A percentile compares a stretch with the other conserved stretches of the same genome.
phyloP scores from a whole-genome alignment of 306 rosid genomes.

The Begonia masoniana region DNA sequence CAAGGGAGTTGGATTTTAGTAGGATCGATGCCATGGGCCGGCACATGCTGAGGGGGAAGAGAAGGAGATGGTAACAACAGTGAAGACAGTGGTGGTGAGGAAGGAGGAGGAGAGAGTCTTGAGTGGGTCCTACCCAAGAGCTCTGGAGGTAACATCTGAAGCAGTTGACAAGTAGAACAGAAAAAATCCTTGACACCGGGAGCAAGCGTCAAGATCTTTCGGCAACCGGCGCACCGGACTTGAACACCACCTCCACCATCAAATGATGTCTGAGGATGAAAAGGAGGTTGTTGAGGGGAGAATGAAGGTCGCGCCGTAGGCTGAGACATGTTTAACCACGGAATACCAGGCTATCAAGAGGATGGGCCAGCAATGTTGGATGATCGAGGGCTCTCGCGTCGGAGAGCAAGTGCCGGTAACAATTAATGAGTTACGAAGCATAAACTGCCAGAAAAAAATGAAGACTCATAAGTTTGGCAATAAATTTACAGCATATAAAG shows the following conservation, averaged over 20 bases:
- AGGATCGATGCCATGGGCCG: slow-evolving; percentile 89
- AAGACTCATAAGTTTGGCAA: slow-evolving; percentile 7
- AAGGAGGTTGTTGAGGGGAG: slow-evolving; percentile 17
- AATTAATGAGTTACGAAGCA: slow-evolving; percentile 29
- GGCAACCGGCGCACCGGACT: slow-evolving; percentile 95
- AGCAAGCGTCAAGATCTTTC: slow-evolving; percentile 56
- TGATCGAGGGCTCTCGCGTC: neutral
- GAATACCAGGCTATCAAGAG: neutral
- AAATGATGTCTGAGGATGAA: slow-evolving; percentile 9
- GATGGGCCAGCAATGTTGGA: neutral
- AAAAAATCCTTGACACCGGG: slow-evolving; percentile 71
- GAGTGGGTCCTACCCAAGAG: slow-evolving; percentile 53
- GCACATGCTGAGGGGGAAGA: slow-evolving; percentile 23
- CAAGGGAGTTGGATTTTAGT: slow-evolving; percentile 97
- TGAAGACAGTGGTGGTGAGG: slow-evolving; percentile 2
- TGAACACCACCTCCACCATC: slow-evolving; percentile 47
- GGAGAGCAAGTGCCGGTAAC: too few species aligned
- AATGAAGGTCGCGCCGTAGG: slow-evolving; percentile 36
- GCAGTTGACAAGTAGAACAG: slow-evolving; percentile 71
- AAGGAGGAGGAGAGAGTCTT: slow-evolving; percentile 15
- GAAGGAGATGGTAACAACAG: slow-evolving; percentile 5
- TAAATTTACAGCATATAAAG: neutral
- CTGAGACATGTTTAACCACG: slow-evolving; percentile 31
- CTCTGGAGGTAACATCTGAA: slow-evolving; percentile 97
- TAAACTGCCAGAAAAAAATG: slow-evolving; percentile 49